Percentiles rank a stretch among this genome's conserved stretches.
Evolutionary conservation across 257 asterid genomes (phyloP).

Genomic region (Solanum piurae): DNA sequence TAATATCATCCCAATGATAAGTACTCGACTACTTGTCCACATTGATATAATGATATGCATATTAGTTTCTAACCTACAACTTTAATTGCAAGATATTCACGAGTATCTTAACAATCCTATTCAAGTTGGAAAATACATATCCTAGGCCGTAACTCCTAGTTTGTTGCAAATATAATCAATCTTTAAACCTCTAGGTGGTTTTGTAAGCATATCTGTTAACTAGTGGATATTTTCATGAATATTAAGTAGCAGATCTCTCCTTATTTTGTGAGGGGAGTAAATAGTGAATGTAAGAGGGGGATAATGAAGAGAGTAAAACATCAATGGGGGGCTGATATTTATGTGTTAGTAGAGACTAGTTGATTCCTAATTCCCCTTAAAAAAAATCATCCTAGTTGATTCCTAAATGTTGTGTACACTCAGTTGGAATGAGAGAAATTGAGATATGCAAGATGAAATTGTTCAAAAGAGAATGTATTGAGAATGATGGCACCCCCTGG

Average conservation of each 20-base stretch:
- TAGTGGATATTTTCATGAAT: neutral
- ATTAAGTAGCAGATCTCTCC: neutral
- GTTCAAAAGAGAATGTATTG: neutral
- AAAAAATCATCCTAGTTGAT: neutral
- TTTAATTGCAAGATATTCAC: neutral
- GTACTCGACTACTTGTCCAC: neutral
- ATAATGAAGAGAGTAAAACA: neutral
- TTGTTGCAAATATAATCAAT: neutral
- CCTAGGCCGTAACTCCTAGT: neutral
- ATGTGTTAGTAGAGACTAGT: neutral
- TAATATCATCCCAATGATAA: neutral
- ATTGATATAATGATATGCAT: neutral
- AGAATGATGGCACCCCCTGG: neutral
- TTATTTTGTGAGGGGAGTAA: neutral
- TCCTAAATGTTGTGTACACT: neutral
- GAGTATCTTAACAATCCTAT: neutral
- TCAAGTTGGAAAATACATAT: neutral
- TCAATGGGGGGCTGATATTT: neutral
- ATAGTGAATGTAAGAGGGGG: neutral
- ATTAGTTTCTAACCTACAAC: neutral
- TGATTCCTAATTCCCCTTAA: neutral
- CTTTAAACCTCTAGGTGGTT: neutral
- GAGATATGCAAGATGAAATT: neutral
- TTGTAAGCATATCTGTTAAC: neutral
- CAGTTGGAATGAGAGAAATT: neutral